Base-by-base conservation (phyloP, 257 asterid genomes). In the Rauvolfia tetraphylla region DNA sequence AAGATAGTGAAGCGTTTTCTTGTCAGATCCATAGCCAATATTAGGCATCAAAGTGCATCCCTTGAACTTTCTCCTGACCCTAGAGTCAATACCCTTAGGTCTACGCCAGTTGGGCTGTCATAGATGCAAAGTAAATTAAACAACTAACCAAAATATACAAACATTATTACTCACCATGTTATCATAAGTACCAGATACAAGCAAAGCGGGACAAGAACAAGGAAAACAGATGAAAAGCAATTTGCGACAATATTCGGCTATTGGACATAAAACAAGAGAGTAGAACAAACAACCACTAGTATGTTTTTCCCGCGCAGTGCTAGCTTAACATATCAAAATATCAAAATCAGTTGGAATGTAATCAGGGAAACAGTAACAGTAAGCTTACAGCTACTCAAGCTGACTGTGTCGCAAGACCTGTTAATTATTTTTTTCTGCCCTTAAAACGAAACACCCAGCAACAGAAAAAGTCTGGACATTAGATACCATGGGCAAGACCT, bases 11-110 rank as follows among this genome's bases (percentile, higher is more conserved):
- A 89, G 88, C 27, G 95, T 89, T 78, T 75, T 87, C 90, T 83
- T 87, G 83, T 92, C 96, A 4, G 91, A 86, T 3, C 93, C 97
- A 72, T 89, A 89, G 3, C 93, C 97, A 48, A 89, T 87, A 84
- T 84, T 92, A 54, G 93, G 96, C 95, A 89, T 89, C 87, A 89
- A 73, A 2, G 78, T 78, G 1, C 90, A 87, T 27, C 97, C 92
- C 81, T 90, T 87, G 80, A 92, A 92, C 91, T 90, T 90, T 80
- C 95, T 86, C 38, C 95, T 70, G 59, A 90, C 96, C 41, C 93
- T 78, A 31, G 95, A 89, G 73, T 92, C 96, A 18, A 88, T 92
- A 86, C 92, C 93, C 90, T 92, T 90, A 0, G 96, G 96, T 42
- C 96, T 79, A 20, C 92, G 92, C 91, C 93, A 90, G 79, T 73